These are phyloP conservation scores for Hyphopichia burtonii DNA, from an alignment of 1,139 yeast species.

Conservation along the genomic window DNA sequence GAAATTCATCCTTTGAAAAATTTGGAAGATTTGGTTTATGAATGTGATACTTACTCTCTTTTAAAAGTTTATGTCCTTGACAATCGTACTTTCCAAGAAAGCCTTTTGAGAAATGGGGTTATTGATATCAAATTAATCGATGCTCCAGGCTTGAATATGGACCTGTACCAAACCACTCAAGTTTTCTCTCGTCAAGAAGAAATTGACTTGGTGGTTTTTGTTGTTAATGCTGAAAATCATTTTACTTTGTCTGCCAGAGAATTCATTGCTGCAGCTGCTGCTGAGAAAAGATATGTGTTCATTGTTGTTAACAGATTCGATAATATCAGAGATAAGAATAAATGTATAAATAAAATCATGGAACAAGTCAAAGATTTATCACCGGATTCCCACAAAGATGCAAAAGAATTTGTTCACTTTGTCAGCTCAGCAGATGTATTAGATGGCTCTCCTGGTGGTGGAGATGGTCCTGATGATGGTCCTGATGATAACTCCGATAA, in stretches of 20 bases:
- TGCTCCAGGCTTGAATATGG: conserved; percentile 96
- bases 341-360: conserved; percentile 73
- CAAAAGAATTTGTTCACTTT: conserved; percentile 91
- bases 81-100: conserved; percentile 62
- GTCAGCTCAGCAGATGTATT: conserved; percentile 61
- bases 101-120: conserved; percentile 83
- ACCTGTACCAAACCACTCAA: conserved; percentile 91
- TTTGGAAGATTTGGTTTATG: conserved; percentile 69
- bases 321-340: conserved; percentile 72
- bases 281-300: conserved; percentile 87
- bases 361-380: conserved; percentile 86
- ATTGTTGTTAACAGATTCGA: conserved; percentile 94
- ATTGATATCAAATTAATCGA: conserved; percentile 91
- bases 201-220: conserved; percentile 93
- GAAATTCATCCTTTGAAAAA: conserved; percentile 52
- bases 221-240: conserved; percentile 94
- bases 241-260: conserved; percentile 93
- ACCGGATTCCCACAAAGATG: conserved; percentile 87
- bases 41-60: conserved; percentile 68
- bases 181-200: conserved; percentile 96
- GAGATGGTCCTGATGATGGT: conserved; percentile 25
- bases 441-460: conserved; percentile 24
- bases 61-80: conserved; percentile 84
- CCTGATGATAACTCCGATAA: conserved; percentile 32
- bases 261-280: conserved; percentile 86